Conservation (phyloP, 73 alveolate genomes). For the Symbiodinium pilosum region DNA sequence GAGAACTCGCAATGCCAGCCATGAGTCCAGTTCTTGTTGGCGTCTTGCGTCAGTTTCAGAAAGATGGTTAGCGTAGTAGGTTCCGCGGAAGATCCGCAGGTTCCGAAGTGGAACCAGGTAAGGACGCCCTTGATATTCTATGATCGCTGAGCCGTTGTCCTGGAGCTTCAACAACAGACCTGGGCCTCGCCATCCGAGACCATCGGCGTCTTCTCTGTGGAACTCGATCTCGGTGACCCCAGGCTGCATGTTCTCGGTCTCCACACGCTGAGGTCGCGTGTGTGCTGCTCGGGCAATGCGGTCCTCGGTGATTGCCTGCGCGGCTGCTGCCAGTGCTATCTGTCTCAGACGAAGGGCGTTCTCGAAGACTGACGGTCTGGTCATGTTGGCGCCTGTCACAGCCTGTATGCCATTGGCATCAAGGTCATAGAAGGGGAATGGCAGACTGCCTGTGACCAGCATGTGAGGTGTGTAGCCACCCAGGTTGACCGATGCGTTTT, state of each 20-base stretch:
- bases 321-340: not conserved
- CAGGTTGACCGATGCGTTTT: not conserved
- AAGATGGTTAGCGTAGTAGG: not conserved
- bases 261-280: constrained; percentile 7
- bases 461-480: constrained; percentile 9
- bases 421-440: not conserved
- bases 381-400: not conserved
- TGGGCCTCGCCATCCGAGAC: constrained; percentile 40
- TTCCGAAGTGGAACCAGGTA: not conserved
- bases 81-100: not conserved
- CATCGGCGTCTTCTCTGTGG: constrained; percentile 12
- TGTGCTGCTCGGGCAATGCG: not conserved
- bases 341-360: not conserved
- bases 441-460: constrained; percentile 23
- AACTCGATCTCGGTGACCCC: constrained; percentile 16
- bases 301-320: not conserved
- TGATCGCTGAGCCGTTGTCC: not conserved
- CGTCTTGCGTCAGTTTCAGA: not conserved
- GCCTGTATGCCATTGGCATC: not conserved
- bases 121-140: constrained; percentile 13
- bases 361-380: not conserved
- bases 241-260: not conserved
- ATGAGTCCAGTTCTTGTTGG: not conserved
- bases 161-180: not conserved
- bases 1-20: not conserved